Evolutionary conservation across 768 basidiomycete species (phyloP), one percentile per base, ranked within the genome.

Genomic region (Mycena polygramma): DNA sequence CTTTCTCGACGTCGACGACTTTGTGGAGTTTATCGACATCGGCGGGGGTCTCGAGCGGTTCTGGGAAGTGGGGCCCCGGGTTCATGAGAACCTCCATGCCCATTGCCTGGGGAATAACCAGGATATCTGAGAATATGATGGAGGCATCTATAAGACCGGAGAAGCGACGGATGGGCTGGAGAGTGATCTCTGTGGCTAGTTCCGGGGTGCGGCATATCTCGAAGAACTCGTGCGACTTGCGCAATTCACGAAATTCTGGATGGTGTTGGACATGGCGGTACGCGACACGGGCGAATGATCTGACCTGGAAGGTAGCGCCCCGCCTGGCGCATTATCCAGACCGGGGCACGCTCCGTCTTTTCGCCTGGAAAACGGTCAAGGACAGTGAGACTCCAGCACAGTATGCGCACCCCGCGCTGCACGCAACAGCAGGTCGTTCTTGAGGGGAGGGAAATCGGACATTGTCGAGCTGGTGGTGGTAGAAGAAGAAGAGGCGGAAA

Each of bases 321-420:
- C 26, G 97, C 97, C 79, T 98, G 97, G 43, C 97, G 90, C 97
- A 98, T 98, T 58, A 97, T 93, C 97, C 97, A 98, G 66, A 96
- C 95, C n/a, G 97, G 96, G 9, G 96, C 95, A 64, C 94, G 90
- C 77, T 96, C 94, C 0, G 94, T 96, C 79, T 87, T 84, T 81
- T 97, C 92, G 36, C 94, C 94, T 92, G 74, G 19, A 66, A 39
- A 9, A 35, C 20, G 64, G 39, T 73, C n/a, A 24, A 69, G 66
- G 22, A 45, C 5, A 7, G 36, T 36, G 41, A 39, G 52, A 49
- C 54, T 39, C 22, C 14, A 43, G 58, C 41, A 58, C 51, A 49
- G 59, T 7, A n/a, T 22, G 71, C 81, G 59, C 73, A 89, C 95
- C 94, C 80, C 89, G 79, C 63, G 96, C 96, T 52, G 97, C 96